Evolutionary conservation across 2,329 filamentous ascomycete genomes (phyloP).

Genomic region (Beauveria asiatica): DNA sequence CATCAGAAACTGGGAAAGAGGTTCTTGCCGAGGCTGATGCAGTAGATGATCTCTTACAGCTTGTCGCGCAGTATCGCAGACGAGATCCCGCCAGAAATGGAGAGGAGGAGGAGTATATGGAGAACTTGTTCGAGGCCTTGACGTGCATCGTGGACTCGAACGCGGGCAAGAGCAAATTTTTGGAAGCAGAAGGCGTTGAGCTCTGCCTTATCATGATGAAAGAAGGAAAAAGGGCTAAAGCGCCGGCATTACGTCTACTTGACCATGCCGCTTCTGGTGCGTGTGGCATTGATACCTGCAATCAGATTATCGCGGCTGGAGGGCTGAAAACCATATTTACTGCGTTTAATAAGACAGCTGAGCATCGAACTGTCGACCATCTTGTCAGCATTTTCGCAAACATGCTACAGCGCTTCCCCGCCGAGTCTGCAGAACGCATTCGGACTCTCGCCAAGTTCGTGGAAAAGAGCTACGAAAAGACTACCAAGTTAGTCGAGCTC

Average conservation of each 20-base stretch:
- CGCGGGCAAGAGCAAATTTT: slow-evolving; percentile 68
- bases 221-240: slow-evolving; percentile 76
- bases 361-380: slow-evolving; percentile 66
- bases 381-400: slow-evolving; percentile 77
- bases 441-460: slow-evolving; percentile 88
- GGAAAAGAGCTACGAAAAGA: slow-evolving; percentile 88
- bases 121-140: slow-evolving; percentile 84
- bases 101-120: slow-evolving; percentile 89
- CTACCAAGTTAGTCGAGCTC: slow-evolving; percentile 60
- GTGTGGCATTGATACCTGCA: slow-evolving; percentile 55
- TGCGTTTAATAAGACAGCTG: slow-evolving; percentile 74
- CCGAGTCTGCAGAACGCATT: slow-evolving; percentile 69
- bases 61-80: slow-evolving; percentile 77
- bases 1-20: slow-evolving; percentile 55
- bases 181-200: slow-evolving; percentile 88
- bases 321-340: slow-evolving; percentile 81
- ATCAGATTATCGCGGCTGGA: slow-evolving; percentile 69
- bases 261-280: slow-evolving; percentile 62
- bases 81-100: slow-evolving; percentile 77
- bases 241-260: slow-evolving; percentile 67
- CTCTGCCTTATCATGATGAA: slow-evolving; percentile 85
- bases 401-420: slow-evolving; percentile 70
- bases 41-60: slow-evolving; percentile 71
- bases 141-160: slow-evolving; percentile 71
- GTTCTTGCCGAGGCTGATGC: slow-evolving; percentile 59